Base-by-base conservation (phyloP, 106 monocot genomes). In the Platanthera zijinensis region DNA sequence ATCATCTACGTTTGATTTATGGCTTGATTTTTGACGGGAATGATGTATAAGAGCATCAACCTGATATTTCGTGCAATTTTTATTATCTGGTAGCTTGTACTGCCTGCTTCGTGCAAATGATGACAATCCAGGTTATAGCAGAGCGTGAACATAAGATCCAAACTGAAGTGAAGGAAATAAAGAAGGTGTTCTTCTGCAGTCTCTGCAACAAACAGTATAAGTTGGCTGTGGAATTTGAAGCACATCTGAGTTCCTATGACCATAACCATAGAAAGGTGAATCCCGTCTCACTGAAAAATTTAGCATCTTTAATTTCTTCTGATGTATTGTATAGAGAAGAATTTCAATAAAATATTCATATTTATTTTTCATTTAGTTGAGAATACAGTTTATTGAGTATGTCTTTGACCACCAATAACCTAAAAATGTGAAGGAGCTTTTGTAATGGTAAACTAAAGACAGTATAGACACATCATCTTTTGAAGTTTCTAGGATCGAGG, bases 61-160 rank as follows among this genome's bases (percentile, higher is more conserved):
- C 89, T 86, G 90, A 93, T 89, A 80, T 93, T 87, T 93, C 84
- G 81, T 93, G 90, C 89, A 86, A 84, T 89, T 89, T 96, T 88
- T 93, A 96, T 93, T 93, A 87, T 81, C 86, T 93, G 96, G 90
- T 89, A 89, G 96, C 88, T 88, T 99, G 91, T 94, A 86, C 84
- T 88, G 85, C 89, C 91, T 89, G 86, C 78, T 89, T 94, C 90
- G 92, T 94, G 97, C 89, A 79, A 85, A 87, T 95, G 85, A 89
- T 97, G 86, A 94, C 88, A 92, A 94, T 94, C 92, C 99, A 99
- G 99, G 99, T 99, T 76, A 79, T 99, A 85, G 99, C 99, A 78
- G 99, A 99, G 79, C 93, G 99, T 66, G 94, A 94, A 85, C 86
- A 92, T 72, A 99, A 89, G 90, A 99, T 94, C 77, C 85, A 92